phyloP scores from a whole-genome alignment of 805 yeast genomes.

The Tetrapisispora namnaoensis region DNA sequence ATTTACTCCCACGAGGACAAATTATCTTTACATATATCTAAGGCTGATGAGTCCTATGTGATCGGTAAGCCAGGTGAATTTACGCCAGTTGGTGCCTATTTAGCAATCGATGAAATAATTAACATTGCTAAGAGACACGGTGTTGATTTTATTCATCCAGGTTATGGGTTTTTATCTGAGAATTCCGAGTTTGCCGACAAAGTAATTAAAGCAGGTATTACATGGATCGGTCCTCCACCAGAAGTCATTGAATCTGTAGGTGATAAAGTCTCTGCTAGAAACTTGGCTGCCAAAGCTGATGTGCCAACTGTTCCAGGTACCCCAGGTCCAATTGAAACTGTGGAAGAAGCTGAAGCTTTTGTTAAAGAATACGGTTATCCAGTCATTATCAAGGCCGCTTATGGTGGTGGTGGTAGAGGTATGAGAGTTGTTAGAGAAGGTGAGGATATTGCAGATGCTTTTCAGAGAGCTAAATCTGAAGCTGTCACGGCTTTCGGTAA shows the following conservation, averaged over 20 bases:
- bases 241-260: conserved; percentile 89
- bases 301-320: conserved; percentile 98
- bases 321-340: conserved; percentile 84
- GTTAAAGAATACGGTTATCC: conserved; percentile 86
- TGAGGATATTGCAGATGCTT: conserved; percentile 85
- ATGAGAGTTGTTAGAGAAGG: conserved; percentile 98
- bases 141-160: conserved; percentile 87
- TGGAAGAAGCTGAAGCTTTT: conserved; percentile 68
- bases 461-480: conserved; percentile 86
- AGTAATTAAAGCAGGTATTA: conserved; percentile 82
- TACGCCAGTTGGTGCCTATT: conserved; percentile 92
- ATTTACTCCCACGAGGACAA: conserved; percentile 94
- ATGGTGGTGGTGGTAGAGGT: conserved; percentile 99
- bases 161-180: conserved; percentile 85
- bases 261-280: conserved; percentile 92
- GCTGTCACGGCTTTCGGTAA: conserved; percentile 95
- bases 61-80: conserved; percentile 83
- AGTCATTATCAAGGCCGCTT: conserved; percentile 96
- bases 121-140: conserved; percentile 67
- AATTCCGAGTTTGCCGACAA: conserved; percentile 89
- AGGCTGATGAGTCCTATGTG: conserved; percentile 88
- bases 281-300: conserved; percentile 63
- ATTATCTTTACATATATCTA: conserved; percentile 86
- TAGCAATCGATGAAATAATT: conserved; percentile 92
- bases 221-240: conserved; percentile 92